Conservation (phyloP, 2,329 filamentous ascomycete genomes). For the Penicillium vulpinum region DNA sequence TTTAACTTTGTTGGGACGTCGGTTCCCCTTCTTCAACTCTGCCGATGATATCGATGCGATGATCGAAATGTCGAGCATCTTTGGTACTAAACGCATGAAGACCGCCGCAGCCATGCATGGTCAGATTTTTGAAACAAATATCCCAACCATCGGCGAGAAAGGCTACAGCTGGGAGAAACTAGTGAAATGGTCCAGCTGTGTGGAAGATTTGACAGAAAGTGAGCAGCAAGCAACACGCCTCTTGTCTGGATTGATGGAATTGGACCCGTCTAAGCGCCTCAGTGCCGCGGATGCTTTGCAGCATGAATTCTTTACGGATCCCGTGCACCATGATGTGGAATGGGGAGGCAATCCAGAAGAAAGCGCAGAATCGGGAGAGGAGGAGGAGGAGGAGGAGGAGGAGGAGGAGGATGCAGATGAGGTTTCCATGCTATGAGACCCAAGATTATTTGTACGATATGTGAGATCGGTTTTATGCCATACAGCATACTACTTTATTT, state of each 20-base stretch:
- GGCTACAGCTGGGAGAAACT: slow-evolving; percentile 92
- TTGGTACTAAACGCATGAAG: slow-evolving; percentile 82
- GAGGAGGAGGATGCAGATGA: slow-evolving; percentile 42
- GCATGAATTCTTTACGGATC: slow-evolving; percentile 48
- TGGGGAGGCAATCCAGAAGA: slow-evolving; percentile 42
- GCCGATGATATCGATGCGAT: slow-evolving; percentile 97
- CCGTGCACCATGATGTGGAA: slow-evolving; percentile 42
- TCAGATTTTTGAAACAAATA: slow-evolving; percentile 86
- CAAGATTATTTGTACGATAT: slow-evolving; percentile 22
- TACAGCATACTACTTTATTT: slow-evolving; percentile 6
- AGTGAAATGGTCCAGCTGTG: slow-evolving; percentile 88
- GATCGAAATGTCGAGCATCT: slow-evolving; percentile 96
- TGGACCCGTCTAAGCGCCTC: slow-evolving; percentile 45
- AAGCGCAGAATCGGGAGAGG: slow-evolving; percentile 36
- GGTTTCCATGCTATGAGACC: slow-evolving; percentile 38
- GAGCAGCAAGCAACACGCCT: slow-evolving; percentile 49
- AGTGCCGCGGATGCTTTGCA: slow-evolving; percentile 46
- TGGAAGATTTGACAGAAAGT: slow-evolving; percentile 58
- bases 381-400: slow-evolving; percentile 36
- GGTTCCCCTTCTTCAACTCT: slow-evolving; percentile 98
- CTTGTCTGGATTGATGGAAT: slow-evolving; percentile 45
- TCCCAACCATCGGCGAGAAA: slow-evolving; percentile 81
- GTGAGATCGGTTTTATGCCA: slow-evolving; percentile 17
- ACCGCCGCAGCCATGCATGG: slow-evolving; percentile 80
- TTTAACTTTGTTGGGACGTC: slow-evolving; percentile 84